Percentiles rank a stretch among this genome's conserved stretches.
Evolutionary conservation across 768 basidiomycete species (phyloP).

Genomic region (Leccinum subtestaceum): DNA sequence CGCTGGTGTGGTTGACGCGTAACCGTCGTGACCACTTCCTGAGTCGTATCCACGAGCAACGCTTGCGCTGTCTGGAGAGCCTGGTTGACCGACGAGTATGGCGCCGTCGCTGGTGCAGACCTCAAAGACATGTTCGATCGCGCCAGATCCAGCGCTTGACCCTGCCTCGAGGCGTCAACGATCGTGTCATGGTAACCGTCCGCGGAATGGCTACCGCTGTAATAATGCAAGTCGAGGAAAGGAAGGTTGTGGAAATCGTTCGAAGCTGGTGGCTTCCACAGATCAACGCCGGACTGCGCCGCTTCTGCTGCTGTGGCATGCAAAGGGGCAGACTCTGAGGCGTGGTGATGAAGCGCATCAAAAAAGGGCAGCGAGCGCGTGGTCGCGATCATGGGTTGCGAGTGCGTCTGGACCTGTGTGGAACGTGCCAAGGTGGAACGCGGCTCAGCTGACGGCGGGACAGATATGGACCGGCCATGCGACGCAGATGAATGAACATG

Average conservation of each 20-base stretch:
- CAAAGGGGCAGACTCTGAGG: constrained; percentile 21
- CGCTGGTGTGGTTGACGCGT: constrained; percentile 39
- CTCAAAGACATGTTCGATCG: constrained; percentile 34
- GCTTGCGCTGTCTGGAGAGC: constrained; percentile 35
- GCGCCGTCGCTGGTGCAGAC: constrained; percentile 24
- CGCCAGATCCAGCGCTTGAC: constrained; percentile 52
- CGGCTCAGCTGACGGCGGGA: constrained; percentile 51
- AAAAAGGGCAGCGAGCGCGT: constrained; percentile 35
- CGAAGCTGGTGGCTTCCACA: constrained; percentile 31
- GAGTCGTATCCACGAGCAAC: constrained; percentile 22
- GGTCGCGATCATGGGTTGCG: constrained; percentile 37
- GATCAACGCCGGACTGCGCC: constrained; percentile 18
- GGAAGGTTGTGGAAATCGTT: constrained; percentile 50
- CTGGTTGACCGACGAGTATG: constrained; percentile 29
- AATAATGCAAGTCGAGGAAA: constrained; percentile 75
- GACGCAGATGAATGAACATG: constrained; percentile 31
- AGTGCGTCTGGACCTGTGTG: constrained; percentile 31
- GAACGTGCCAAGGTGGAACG: constrained; percentile 40
- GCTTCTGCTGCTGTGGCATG: constrained; percentile 14
- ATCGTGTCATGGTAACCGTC: constrained; percentile 28
- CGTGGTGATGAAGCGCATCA: constrained; percentile 27
- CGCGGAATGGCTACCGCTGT: constrained; percentile 34
- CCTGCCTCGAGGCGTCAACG: constrained; percentile 36
- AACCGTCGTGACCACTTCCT: constrained; percentile 6
- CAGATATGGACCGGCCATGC: constrained; percentile 54